Evolutionary conservation across 441 rosid genomes (phyloP), one percentile per base, ranked within the genome.

Genomic region (Isatis lusitanica): DNA sequence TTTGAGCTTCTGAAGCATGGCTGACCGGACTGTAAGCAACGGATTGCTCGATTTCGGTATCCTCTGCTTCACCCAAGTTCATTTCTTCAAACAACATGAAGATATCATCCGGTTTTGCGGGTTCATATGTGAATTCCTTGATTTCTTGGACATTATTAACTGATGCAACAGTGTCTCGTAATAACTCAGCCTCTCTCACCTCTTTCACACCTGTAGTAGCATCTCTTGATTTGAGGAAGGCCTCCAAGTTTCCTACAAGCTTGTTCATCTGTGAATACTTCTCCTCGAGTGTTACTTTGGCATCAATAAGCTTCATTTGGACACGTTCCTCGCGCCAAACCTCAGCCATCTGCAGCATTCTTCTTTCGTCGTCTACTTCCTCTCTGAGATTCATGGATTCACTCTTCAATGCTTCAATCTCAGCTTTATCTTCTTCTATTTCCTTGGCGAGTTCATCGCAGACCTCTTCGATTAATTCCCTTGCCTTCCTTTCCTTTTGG

Each of bases 311-410:
- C 88, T 93, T 93, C 98, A 93, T 90, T 77, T 90, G 97, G 50
- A 89, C 97, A 31, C 97, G 97, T 75, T 93, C 98, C 83, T 93
- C 98, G 24, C 98, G 98, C 98, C 98, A 90, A 46, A 93, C 97
- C 82, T 93, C 98, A 5, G 98, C 98, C 97, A 93, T 89, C 85
- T 93, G 98, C 80, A 89, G 78, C 98, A 93, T 93, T 81, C 78
- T 90, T 79, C 97, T 86, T 78, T 93, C 98, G 9, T 93, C 95
- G 0, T 90, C 97, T 24, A 87, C 85, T 62, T 93, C 98, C 63
- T 88, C 95, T 16, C 81, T 69, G 57, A 88, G 79, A 77, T 81
- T 90, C 88, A 85, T 73, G 36, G 85, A 84, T 58, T 93, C 97
- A 68, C 85, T 83, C 82, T 88, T 86, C 52, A 90, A 42, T 63